A percentile compares a stretch with the other conserved stretches of the same genome.
Evolutionary conservation across 139 green algal genomes (phyloP).

Genomic region (Volvox reticuliferus): DNA sequence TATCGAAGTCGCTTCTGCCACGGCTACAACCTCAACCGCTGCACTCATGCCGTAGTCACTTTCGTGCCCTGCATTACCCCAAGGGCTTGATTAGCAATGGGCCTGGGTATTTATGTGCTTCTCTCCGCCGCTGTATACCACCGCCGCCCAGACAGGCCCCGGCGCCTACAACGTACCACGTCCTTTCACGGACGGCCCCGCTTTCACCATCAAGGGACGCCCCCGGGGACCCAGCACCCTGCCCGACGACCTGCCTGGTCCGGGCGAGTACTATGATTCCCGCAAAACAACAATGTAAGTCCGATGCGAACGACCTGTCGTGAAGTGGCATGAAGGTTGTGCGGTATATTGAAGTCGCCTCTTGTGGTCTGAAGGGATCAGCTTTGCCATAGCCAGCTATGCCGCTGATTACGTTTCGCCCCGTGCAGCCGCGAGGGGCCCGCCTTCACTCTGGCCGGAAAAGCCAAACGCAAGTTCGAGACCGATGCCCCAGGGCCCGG

Average conservation of each 20-base stretch:
- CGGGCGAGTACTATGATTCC: conserved; percentile 33
- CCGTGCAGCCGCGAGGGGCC: conserved; percentile 21
- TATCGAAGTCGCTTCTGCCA: too few relatives aligned
- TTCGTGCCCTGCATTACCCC: background rate
- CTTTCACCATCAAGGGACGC: conserved; percentile 49
- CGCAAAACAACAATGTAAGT: background rate
- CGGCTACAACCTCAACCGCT: too few relatives aligned
- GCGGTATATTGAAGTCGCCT: too few relatives aligned
- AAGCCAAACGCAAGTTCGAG: conserved; percentile 38
- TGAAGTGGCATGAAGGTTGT: too few relatives aligned
- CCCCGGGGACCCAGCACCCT: conserved; percentile 13
- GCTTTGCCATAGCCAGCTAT: too few relatives aligned
- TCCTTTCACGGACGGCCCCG: background rate
- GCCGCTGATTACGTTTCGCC: background rate
- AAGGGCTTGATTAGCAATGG: too few relatives aligned
- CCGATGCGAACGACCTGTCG: too few relatives aligned
- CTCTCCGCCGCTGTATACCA: too few relatives aligned
- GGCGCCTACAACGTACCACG: conserved; percentile 45
- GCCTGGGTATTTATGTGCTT: too few relatives aligned
- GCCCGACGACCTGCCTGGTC: conserved; percentile 39
- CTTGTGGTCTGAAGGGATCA: too few relatives aligned
- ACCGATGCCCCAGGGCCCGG: conserved; percentile 47
- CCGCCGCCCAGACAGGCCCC: conserved; percentile 7
- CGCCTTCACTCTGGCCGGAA: conserved; percentile 16
- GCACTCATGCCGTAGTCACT: background rate